A percentile compares a stretch with the other conserved stretches of the same genome.
Evolutionary conservation across 371 early-diverging fungal genomes (phyloP).

Genomic region (Rhizopus stolonifer): DNA sequence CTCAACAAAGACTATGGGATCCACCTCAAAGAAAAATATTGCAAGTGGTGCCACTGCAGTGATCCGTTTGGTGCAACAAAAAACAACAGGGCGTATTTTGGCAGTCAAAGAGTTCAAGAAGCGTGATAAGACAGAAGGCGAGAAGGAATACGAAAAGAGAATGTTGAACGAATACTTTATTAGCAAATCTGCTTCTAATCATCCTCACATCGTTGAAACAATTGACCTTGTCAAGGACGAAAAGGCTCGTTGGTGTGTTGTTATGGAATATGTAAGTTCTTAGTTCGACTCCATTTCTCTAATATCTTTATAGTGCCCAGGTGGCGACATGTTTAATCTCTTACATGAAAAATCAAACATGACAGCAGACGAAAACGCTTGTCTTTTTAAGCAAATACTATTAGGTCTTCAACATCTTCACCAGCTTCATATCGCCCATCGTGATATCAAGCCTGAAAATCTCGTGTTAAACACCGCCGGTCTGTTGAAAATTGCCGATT

Average conservation of each 20-base stretch:
- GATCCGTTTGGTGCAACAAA: conserved; percentile 37
- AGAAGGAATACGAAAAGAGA: conserved; percentile 66
- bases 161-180: conserved; percentile 78
- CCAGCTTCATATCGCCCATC: conserved; percentile 82
- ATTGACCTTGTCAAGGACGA: conserved; percentile 69
- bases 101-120: conserved; percentile 70
- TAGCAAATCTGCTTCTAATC: conserved; percentile 57
- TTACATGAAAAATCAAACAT: conserved; percentile 44
- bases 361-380: conserved; percentile 46
- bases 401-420: conserved; percentile 96
- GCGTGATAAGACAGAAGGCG: conserved; percentile 52
- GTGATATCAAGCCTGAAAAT: conserved; percentile 93
- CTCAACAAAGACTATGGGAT: conserved; percentile 29
- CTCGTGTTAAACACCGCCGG: conserved; percentile 79
- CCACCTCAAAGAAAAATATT: conserved; percentile 38
- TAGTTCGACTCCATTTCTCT: background rate
- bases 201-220: conserved; percentile 69
- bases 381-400: conserved; percentile 85
- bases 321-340: conserved; percentile 61
- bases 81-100: conserved; percentile 25
- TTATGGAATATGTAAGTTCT: conserved; percentile 66
- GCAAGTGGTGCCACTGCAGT: conserved; percentile 53
- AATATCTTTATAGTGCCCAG: conserved; percentile 45
- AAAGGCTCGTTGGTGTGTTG: conserved; percentile 60
- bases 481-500: conserved; percentile 96